phyloP scores from a whole-genome alignment of 2,329 filamentous ascomycete genomes.

The Sarocladium strictum region DNA sequence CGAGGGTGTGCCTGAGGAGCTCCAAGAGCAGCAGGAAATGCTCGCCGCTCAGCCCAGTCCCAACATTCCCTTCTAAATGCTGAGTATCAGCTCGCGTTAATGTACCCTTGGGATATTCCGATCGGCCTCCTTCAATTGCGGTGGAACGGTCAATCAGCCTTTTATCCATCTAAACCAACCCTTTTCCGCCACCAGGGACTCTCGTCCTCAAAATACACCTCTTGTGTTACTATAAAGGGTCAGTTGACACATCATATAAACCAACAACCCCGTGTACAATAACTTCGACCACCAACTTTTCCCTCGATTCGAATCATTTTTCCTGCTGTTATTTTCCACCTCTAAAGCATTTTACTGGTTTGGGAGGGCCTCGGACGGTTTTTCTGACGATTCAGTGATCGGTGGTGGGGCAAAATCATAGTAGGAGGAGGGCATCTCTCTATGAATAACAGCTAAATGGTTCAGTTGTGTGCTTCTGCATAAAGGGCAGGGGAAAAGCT shows the following conservation, averaged over 20 bases:
- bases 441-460: background rate
- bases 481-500: background rate
- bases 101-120: background rate
- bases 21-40: conserved; percentile 76
- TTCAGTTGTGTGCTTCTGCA: background rate
- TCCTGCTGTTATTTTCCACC: background rate
- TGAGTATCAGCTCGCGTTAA: background rate
- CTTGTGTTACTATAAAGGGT: conserved; percentile 1
- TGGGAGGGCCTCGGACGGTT: conserved; percentile 4
- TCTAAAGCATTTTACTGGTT: conserved; percentile 7
- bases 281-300: background rate
- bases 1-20: conserved; percentile 76
- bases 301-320: background rate
- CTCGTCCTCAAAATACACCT: background rate
- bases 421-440: background rate
- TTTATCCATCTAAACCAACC: conserved; percentile 11
- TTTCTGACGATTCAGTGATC: too few relatives aligned
- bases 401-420: background rate
- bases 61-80: conserved; percentile 60
- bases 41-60: conserved; percentile 39
- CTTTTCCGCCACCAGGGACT: conserved; percentile 3
- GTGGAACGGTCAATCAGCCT: background rate
- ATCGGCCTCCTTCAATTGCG: background rate
- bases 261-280: conserved; percentile 6
- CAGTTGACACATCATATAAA: background rate